Conservation (phyloP, 2,329 filamentous ascomycete species). For the Diaporthe ampelina region DNA sequence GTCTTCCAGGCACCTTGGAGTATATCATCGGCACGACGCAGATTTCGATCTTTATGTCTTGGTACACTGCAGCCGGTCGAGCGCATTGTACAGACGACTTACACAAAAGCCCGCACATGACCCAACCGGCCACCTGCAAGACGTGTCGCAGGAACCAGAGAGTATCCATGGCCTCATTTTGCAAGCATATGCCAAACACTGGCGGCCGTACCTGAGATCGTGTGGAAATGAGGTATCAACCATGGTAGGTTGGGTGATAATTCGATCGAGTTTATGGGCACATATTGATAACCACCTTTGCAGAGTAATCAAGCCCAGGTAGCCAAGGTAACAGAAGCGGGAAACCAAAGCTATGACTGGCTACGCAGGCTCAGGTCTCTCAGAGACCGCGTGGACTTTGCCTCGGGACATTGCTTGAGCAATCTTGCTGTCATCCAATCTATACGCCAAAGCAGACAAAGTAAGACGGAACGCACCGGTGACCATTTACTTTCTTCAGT, state of each 20-base stretch:
- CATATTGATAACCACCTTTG: not conserved
- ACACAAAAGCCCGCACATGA: not conserved
- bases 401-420: slow-evolving; percentile 35
- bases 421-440: slow-evolving; percentile 35
- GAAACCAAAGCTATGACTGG: not conserved
- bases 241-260: slow-evolving; percentile 17
- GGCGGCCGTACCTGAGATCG: slow-evolving; percentile 40
- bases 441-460: slow-evolving; percentile 14
- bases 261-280: not conserved
- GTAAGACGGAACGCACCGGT: not conserved
- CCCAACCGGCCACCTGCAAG: not conserved
- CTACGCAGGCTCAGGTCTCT: slow-evolving; percentile 28
- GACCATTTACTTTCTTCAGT: not conserved
- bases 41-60: slow-evolving; percentile 38
- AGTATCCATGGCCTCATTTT: slow-evolving; percentile 37
- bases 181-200: slow-evolving; percentile 37
- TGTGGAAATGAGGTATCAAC: slow-evolving; percentile 32
- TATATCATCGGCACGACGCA: slow-evolving; percentile 39
- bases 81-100: slow-evolving; percentile 10
- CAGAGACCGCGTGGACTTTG: slow-evolving; percentile 29
- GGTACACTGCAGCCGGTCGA: slow-evolving; percentile 36
- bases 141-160: not conserved
- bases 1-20: slow-evolving; percentile 41
- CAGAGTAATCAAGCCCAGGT: slow-evolving; percentile 36
- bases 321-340: slow-evolving; percentile 22